phyloP scores from a whole-genome alignment of 805 yeast species.

The Candida coquimbonensis region DNA sequence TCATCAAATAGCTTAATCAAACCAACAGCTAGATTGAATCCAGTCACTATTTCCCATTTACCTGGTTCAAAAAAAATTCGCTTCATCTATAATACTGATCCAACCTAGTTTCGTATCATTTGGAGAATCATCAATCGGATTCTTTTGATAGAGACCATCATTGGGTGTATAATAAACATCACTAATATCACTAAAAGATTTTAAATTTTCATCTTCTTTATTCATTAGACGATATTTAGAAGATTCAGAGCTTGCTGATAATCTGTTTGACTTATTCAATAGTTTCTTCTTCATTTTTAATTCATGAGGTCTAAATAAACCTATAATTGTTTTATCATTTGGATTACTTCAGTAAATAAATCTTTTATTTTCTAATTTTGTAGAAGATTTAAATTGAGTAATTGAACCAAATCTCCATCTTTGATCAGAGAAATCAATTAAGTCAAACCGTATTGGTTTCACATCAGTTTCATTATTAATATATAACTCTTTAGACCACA shows the following conservation, averaged over 20 bases:
- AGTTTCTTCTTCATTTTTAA: conserved; percentile 33
- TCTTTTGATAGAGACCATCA: conserved; percentile 44
- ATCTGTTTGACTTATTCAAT: conserved; percentile 23
- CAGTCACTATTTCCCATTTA: conserved; percentile 48
- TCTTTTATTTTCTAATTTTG: conserved; percentile 21
- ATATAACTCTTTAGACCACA: background rate
- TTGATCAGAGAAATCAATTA: conserved; percentile 22
- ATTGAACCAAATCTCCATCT: conserved; percentile 39
- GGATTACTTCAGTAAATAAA: conserved; percentile 24
- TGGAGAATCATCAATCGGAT: conserved; percentile 55
- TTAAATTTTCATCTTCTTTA: background rate
- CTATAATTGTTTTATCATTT: conserved; percentile 27
- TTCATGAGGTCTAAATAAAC: conserved; percentile 26
- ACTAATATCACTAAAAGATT: conserved; percentile 1
- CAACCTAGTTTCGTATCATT: conserved; percentile 56
- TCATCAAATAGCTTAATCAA: conserved; percentile 24
- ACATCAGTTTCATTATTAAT: conserved; percentile 1
- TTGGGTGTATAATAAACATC: conserved; percentile 29
- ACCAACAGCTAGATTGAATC: conserved; percentile 47
- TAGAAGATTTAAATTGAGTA: conserved; percentile 29
- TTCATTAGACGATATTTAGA: background rate
- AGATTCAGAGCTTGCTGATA: background rate
- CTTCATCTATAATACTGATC: conserved; percentile 53
- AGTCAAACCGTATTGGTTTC: conserved; percentile 24
- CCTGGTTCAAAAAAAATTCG: conserved; percentile 29